Conservation (phyloP, 495 filamentous ascomycete species). For the Aspergillus baeticus region DNA sequence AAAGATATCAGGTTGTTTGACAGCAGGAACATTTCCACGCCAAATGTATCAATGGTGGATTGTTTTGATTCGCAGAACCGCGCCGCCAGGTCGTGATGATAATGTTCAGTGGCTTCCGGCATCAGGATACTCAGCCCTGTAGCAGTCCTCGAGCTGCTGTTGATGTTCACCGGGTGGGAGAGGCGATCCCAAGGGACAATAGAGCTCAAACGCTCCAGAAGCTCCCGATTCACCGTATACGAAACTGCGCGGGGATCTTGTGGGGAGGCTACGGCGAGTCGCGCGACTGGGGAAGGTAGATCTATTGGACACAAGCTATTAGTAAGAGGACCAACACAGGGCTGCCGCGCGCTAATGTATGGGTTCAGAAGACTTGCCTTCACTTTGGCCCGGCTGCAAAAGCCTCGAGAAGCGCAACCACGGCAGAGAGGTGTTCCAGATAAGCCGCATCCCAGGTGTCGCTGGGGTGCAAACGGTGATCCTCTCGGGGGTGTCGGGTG, state of each 20-base stretch:
- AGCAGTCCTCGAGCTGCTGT: conserved; percentile 10
- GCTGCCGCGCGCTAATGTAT: too few species aligned
- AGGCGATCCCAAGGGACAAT: conserved; percentile 14
- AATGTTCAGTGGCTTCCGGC: conserved; percentile 10
- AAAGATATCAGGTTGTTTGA: conserved; percentile 14
- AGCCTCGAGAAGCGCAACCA: not conserved
- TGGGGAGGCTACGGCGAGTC: not conserved
- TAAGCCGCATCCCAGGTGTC: not conserved
- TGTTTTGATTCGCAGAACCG: not conserved
- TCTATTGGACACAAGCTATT: too few species aligned
- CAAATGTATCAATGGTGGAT: not conserved
- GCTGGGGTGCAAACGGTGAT: not conserved
- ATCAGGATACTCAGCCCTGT: conserved; percentile 13
- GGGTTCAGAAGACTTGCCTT: not conserved
- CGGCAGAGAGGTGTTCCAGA: not conserved
- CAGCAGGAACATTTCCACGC: conserved; percentile 12
- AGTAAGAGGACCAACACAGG: too few species aligned
- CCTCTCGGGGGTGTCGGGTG: not conserved
- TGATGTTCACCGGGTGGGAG: not conserved
- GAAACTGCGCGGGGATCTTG: not conserved
- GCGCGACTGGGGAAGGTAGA: not conserved
- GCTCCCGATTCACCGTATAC: not conserved
- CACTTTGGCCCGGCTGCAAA: not conserved
- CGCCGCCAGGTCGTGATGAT: conserved; percentile 1
- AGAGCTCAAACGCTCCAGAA: not conserved